phyloP scores from a whole-genome alignment of 2,329 filamentous ascomycete species.

The Pseudogymnoascus sp. region DNA sequence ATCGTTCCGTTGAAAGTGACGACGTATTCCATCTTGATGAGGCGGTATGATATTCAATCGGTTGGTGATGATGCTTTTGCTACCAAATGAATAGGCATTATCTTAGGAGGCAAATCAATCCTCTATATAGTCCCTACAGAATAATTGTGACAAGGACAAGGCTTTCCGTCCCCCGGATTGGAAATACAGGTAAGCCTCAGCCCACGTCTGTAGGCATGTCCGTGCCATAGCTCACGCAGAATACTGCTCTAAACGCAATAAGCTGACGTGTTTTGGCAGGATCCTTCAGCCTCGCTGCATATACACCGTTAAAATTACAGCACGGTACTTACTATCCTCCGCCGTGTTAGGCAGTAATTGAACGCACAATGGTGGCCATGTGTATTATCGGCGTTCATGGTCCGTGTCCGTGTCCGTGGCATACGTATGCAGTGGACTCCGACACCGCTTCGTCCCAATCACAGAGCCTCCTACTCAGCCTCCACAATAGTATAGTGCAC shows the following conservation, averaged over 20 bases:
- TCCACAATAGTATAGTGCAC: background rate
- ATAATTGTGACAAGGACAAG: background rate
- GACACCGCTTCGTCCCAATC: background rate
- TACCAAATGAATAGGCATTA: background rate
- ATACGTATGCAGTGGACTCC: background rate
- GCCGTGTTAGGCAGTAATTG: background rate
- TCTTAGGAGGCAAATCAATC: background rate
- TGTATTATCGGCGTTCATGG: background rate
- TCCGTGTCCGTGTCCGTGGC: background rate
- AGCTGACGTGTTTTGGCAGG: background rate
- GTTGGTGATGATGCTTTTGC: background rate
- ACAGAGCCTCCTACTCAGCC: slow-evolving; percentile 4
- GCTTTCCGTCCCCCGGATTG: background rate
- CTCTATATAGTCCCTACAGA: background rate
- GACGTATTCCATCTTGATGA: background rate
- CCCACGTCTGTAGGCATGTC: background rate
- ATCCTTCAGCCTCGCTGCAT: slow-evolving; percentile 3
- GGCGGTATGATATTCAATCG: background rate
- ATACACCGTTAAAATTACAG: background rate
- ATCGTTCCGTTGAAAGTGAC: background rate
- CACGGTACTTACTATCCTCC: background rate
- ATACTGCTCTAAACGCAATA: background rate
- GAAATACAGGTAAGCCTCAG: slow-evolving; percentile 4
- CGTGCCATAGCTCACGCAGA: background rate
- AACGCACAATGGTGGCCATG: background rate